A percentile compares a stretch with the other conserved stretches of the same genome.
Conservation (phyloP, 179 eudicot genomes). For the Carnegiea gigantea region DNA sequence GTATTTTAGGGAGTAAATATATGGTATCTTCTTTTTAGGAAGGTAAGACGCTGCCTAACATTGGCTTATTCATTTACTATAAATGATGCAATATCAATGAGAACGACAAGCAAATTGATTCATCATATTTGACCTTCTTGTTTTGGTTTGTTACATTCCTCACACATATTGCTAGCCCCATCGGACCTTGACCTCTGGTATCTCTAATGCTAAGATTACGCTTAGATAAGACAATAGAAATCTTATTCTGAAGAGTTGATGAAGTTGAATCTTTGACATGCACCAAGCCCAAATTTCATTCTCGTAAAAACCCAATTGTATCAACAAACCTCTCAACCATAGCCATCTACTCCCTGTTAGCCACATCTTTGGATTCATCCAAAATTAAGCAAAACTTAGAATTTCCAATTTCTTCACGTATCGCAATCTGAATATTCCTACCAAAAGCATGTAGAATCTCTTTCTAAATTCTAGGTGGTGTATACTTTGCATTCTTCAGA, state of each 20-base stretch:
- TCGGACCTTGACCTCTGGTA: background rate
- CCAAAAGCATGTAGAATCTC: background rate
- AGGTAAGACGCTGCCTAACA: too few relatives aligned
- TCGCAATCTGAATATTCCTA: background rate
- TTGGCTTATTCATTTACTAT: too few relatives aligned
- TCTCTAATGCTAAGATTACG: background rate
- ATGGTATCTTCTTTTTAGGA: too few relatives aligned
- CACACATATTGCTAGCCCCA: background rate
- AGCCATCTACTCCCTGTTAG: background rate
- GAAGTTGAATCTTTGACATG: background rate
- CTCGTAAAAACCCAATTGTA: background rate
- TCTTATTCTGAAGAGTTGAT: background rate
- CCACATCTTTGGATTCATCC: background rate
- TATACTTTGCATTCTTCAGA: slow-evolving; percentile 6
- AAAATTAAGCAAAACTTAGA: background rate
- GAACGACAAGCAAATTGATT: too few relatives aligned
- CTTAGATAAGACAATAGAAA: background rate
- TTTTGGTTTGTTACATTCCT: too few relatives aligned
- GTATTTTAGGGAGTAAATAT: too few relatives aligned
- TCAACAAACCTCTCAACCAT: too few relatives aligned
- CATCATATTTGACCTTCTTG: too few relatives aligned
- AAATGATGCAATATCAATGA: too few relatives aligned
- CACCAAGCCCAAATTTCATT: background rate
- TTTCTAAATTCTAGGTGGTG: background rate
- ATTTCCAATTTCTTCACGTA: too few relatives aligned